Evolutionary conservation across 805 yeast genomes (phyloP).

Genomic region (Barnettozyma wickerhamii): DNA sequence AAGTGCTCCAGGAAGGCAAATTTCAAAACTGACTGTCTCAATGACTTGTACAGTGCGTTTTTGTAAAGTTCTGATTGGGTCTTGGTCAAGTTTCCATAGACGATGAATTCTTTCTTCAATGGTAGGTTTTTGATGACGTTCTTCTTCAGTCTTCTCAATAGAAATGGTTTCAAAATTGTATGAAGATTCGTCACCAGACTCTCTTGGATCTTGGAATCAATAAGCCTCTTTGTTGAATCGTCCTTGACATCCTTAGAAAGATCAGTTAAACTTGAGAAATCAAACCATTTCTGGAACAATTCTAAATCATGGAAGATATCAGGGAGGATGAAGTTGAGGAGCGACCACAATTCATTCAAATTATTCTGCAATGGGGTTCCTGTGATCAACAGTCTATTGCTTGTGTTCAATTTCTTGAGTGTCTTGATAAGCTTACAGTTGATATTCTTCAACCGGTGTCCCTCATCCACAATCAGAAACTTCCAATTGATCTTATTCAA

Average conservation of each 20-base stretch:
- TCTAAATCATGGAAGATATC: conserved; percentile 89
- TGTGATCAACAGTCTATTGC: conserved; percentile 75
- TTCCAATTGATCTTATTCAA: conserved; percentile 64
- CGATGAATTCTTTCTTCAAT: conserved; percentile 82
- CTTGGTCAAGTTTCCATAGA: conserved; percentile 64
- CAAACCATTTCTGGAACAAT: conserved; percentile 92
- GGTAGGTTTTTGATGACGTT: conserved; percentile 72
- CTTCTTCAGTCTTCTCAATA: conserved; percentile 75
- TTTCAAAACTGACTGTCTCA: conserved; percentile 42
- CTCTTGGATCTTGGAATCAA: conserved; percentile 54
- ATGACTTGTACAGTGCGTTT: conserved; percentile 39
- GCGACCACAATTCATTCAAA: conserved; percentile 85
- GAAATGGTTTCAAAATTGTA: conserved; percentile 82
- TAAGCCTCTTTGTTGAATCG: conserved; percentile 42
- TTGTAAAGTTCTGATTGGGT: conserved; percentile 63
- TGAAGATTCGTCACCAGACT: conserved; percentile 74
- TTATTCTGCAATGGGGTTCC: conserved; percentile 98
- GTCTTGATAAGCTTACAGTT: conserved; percentile 71
- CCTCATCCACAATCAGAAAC: conserved; percentile 89
- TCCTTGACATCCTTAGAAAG: conserved; percentile 28
- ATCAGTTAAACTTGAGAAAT: conserved; percentile 57
- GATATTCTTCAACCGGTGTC: conserved; percentile 85
- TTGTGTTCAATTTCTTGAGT: conserved; percentile 59
- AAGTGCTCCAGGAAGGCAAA: conserved; percentile 50
- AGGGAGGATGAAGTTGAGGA: conserved; percentile 86